Evolutionary conservation across 768 basidiomycete genomes (phyloP).

Genomic region (Pleurotus pulmonarius): DNA sequence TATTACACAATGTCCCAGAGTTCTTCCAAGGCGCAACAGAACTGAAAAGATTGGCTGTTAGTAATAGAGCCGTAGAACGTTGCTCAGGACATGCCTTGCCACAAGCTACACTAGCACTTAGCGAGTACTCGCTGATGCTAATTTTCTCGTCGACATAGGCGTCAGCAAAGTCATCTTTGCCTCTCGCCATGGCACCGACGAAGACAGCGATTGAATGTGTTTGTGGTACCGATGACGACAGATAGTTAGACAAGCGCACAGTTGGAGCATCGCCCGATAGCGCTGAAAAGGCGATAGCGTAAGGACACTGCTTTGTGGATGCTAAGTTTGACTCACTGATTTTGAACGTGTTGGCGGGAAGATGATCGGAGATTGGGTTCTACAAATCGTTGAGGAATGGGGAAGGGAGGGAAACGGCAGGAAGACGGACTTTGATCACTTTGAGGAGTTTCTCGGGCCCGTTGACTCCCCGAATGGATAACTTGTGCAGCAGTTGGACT

Average conservation of each 20-base stretch:
- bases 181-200: slow-evolving; percentile 97
- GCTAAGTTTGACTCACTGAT: slow-evolving; percentile 59
- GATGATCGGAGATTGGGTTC: slow-evolving; percentile 94
- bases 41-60: slow-evolving; percentile 36
- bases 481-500: slow-evolving; percentile 97
- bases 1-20: slow-evolving; percentile 86
- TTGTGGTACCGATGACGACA: slow-evolving; percentile 72
- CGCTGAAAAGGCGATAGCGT: slow-evolving; percentile 5
- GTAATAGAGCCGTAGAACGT: neutral
- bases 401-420: neutral
- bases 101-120: slow-evolving; percentile 93
- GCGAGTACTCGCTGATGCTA: slow-evolving; percentile 88
- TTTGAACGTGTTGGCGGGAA: slow-evolving; percentile 94
- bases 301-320: slow-evolving; percentile 1
- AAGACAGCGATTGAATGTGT: slow-evolving; percentile 92
- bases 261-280: slow-evolving; percentile 76
- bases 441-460: slow-evolving; percentile 96
- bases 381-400: slow-evolving; percentile 25
- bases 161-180: slow-evolving; percentile 96
- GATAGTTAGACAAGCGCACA: slow-evolving; percentile 74
- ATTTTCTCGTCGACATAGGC: slow-evolving; percentile 94
- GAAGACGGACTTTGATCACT: slow-evolving; percentile 77
- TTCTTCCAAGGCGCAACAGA: slow-evolving; percentile 90
- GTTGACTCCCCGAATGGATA: slow-evolving; percentile 93
- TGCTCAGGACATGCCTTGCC: slow-evolving; percentile 70